Evolutionary conservation across 2,329 filamentous ascomycete genomes (phyloP).

Genomic region (Fusarium albosuccineum): DNA sequence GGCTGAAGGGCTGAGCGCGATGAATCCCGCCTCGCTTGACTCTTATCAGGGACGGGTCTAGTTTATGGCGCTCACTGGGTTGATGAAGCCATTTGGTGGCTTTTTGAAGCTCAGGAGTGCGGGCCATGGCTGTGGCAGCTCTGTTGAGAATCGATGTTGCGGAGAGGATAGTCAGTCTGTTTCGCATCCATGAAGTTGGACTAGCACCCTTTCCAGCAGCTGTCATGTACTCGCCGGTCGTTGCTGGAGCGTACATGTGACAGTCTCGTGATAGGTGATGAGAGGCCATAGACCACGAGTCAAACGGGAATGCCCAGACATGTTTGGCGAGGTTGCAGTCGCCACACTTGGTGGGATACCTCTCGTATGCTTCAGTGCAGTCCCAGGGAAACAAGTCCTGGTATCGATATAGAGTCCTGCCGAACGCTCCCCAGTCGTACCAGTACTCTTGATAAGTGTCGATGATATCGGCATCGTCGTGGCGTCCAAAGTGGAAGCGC

Average conservation of each 20-base stretch:
- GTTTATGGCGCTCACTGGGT: slow-evolving; percentile 8
- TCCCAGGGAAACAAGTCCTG: slow-evolving; percentile 62
- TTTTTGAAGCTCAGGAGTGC: slow-evolving; percentile 43
- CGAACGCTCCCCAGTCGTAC: slow-evolving; percentile 60
- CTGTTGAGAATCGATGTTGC: slow-evolving; percentile 49
- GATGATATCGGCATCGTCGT: slow-evolving; percentile 58
- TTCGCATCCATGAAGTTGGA: slow-evolving; percentile 50
- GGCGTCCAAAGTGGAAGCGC: slow-evolving; percentile 53
- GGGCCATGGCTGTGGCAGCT: slow-evolving; percentile 54
- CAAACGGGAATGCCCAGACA: slow-evolving; percentile 59
- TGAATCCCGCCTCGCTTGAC: slow-evolving; percentile 58
- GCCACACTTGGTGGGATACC: slow-evolving; percentile 54
- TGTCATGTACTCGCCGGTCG: slow-evolving; percentile 18
- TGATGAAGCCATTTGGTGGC: slow-evolving; percentile 53
- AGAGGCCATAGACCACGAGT: slow-evolving; percentile 57
- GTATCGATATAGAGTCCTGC: slow-evolving; percentile 53
- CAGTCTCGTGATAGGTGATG: slow-evolving; percentile 55
- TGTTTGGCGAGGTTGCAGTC: slow-evolving; percentile 60
- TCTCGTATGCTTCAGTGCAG: slow-evolving; percentile 59
- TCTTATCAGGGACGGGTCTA: slow-evolving; percentile 45
- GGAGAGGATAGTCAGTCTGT: slow-evolving; percentile 51
- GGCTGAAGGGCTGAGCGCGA: slow-evolving; percentile 57
- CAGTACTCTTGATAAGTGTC: slow-evolving; percentile 60
- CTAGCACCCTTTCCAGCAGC: slow-evolving; percentile 33
- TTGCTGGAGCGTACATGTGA: slow-evolving; percentile 50